Conservation (phyloP, 495 filamentous ascomycete species). For the Lindgomyces ingoldianus region DNA sequence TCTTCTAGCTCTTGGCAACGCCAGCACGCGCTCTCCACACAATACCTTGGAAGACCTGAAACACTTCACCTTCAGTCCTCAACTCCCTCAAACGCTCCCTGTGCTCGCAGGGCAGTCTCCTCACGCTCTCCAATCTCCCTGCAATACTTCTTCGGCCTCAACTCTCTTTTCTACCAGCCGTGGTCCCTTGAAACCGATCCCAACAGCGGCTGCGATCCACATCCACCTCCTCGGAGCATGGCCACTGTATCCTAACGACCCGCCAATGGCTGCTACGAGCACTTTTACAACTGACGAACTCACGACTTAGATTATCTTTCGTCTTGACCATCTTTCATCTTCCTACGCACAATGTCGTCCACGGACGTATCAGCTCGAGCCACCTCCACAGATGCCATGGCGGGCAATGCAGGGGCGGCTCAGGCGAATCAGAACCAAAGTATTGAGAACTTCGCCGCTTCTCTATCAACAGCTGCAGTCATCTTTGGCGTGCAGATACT, state of each 20-base stretch:
- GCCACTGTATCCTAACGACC: not conserved
- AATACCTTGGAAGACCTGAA: not conserved
- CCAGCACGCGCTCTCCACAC: not conserved
- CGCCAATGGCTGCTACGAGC: not conserved
- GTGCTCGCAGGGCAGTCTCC: not conserved
- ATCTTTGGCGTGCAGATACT: slow-evolving; percentile 35
- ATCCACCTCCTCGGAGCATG: not conserved
- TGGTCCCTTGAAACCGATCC: not conserved
- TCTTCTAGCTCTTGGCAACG: not conserved
- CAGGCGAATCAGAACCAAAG: slow-evolving; percentile 24
- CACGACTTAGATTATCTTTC: not conserved
- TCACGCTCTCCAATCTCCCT: too few relatives aligned
- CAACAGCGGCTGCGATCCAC: too few relatives aligned
- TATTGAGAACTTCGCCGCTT: slow-evolving; percentile 36
- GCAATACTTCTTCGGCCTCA: slow-evolving; percentile 1
- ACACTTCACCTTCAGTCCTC: not conserved
- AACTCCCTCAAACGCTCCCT: not conserved
- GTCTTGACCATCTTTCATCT: not conserved
- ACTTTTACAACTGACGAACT: not conserved
- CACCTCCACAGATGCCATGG: not conserved
- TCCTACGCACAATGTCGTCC: slow-evolving; percentile 10
- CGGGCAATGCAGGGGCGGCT: slow-evolving; percentile 3
- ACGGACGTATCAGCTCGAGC: not conserved
- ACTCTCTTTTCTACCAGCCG: not conserved
- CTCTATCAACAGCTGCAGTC: slow-evolving; percentile 32